These are phyloP conservation scores for Zygosaccharomyces pseudobailii DNA, from an alignment of 1,139 yeast species.

Conservation along the genomic window DNA sequence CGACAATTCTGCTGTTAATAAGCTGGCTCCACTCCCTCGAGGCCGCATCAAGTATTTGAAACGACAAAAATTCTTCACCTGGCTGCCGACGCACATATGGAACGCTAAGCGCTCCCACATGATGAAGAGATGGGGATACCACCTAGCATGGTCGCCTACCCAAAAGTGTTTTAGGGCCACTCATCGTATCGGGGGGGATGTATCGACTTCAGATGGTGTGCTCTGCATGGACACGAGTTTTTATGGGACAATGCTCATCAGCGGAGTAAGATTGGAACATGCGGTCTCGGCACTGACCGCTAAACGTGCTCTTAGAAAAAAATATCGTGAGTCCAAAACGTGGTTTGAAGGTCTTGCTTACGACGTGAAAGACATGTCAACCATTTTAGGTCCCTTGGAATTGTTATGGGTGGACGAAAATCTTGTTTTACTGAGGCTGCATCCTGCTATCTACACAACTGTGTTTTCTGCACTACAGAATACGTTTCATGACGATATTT, in stretches of 20 bases:
- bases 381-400: conserved; percentile 26
- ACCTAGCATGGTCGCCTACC: conserved; percentile 76
- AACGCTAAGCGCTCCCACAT: conserved; percentile 91
- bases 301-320: conserved; percentile 31
- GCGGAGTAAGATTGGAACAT: conserved; percentile 13
- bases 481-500: conserved; percentile 24
- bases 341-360: conserved; percentile 39
- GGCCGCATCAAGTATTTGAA: conserved; percentile 55
- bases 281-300: conserved; percentile 32
- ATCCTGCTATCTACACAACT: conserved; percentile 61
- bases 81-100: conserved; percentile 96
- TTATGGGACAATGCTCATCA: conserved; percentile 50
- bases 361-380: conserved; percentile 10
- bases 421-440: conserved; percentile 50
- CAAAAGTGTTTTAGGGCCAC: conserved; percentile 78
- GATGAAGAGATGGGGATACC: conserved; percentile 75
- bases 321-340: conserved; percentile 28
- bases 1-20: conserved; percentile 54
- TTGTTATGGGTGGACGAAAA: conserved; percentile 30
- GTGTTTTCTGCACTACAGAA: conserved; percentile 40
- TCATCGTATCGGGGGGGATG: conserved; percentile 57
- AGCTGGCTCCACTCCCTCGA: conserved; percentile 46
- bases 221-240: conserved; percentile 74
- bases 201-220: conserved; percentile 64
- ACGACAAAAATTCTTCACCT: conserved; percentile 62